Evolutionary conservation across 2,329 filamentous ascomycete genomes (phyloP).

Genomic region (Epichloe sibirici): DNA sequence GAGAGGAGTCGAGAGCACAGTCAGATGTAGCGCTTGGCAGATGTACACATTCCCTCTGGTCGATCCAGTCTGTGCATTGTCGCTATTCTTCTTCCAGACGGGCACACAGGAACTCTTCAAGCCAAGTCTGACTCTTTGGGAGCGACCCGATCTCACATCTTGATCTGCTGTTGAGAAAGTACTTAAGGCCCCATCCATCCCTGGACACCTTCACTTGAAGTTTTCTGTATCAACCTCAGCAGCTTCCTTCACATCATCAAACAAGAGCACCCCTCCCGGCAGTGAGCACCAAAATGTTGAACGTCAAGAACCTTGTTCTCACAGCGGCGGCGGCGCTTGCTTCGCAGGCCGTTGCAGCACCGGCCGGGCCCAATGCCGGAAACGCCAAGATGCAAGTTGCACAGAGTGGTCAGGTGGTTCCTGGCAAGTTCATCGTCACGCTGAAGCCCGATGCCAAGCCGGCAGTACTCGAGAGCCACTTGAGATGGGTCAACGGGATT

Average conservation of each 20-base stretch:
- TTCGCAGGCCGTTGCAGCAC: slow-evolving; percentile 11
- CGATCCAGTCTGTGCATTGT: not conserved
- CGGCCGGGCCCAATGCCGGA: slow-evolving; percentile 8
- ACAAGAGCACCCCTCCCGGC: not conserved
- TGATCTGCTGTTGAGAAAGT: not conserved
- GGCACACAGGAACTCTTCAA: too few relatives aligned
- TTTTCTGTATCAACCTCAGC: not conserved
- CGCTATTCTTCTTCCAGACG: too few relatives aligned
- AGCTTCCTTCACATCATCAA: not conserved
- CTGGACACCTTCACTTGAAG: not conserved
- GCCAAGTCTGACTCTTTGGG: not conserved
- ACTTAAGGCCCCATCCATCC: not conserved
- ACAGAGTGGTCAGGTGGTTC: slow-evolving; percentile 14
- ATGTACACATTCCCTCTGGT: too few relatives aligned
- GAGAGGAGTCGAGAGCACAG: too few relatives aligned
- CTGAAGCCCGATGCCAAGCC: slow-evolving; percentile 39
- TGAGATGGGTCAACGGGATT: slow-evolving; percentile 37
- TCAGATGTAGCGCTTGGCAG: too few relatives aligned
- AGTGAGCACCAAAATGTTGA: slow-evolving; percentile 14
- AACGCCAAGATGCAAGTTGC: not conserved
- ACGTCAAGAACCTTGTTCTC: slow-evolving; percentile 16
- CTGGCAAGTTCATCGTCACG: slow-evolving; percentile 46
- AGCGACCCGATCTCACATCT: not conserved
- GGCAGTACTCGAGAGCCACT: slow-evolving; percentile 33
- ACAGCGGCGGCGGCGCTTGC: slow-evolving; percentile 13